Evolutionary conservation across 176 grass and related monocot species (phyloP), one percentile per base, ranked within the genome.

Genomic region (bread wheat (Triticum aestivum)): DNA sequence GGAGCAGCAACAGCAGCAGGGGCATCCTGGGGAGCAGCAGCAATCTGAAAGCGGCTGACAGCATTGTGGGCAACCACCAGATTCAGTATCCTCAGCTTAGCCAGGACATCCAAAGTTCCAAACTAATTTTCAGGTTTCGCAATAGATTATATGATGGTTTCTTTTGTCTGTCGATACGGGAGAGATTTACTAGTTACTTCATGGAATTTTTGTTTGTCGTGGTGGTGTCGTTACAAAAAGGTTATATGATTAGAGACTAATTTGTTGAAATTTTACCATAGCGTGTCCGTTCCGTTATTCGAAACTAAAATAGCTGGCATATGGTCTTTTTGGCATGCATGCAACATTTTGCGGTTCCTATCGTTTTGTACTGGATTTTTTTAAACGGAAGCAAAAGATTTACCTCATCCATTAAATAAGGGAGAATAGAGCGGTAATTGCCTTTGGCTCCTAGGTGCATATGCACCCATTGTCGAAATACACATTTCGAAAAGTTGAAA

Each of bases 1-100:
- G 73, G 73, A 45, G 1, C 71, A 74, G 47, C 38, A 45, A 54
- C 90, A 87, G 26, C 65, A 85, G 30, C 62, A 81, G 30, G 81
- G 80, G 12, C 59, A 67, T 70, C 42, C 61, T 20, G 79, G 37
- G 71, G 64, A 75, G 23, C 54, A 75, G 13, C 84, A 90, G 64
- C 84, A 84, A 34, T 58, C 78, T 82, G 51, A 39, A 63, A 88
- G 69, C 81, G 85, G 69, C 47, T 88, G 69, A 88, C 49, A 64
- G 26, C 67, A 44, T 26, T 14, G 27, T 7, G 61, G 49, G 20
- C 21, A 68, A 68, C 49, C 29, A 15, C 15, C 30, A 41, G 69
- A 69, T 81, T 81, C 77, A 70, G 38, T 27, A 56, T 33, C 49
- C 3, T 64, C 79, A 30, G 77, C 61, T 90, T 75, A 79, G 58